phyloP scores from a whole-genome alignment of 2,329 filamentous ascomycete species.

The Trichoderma semiorbis region DNA sequence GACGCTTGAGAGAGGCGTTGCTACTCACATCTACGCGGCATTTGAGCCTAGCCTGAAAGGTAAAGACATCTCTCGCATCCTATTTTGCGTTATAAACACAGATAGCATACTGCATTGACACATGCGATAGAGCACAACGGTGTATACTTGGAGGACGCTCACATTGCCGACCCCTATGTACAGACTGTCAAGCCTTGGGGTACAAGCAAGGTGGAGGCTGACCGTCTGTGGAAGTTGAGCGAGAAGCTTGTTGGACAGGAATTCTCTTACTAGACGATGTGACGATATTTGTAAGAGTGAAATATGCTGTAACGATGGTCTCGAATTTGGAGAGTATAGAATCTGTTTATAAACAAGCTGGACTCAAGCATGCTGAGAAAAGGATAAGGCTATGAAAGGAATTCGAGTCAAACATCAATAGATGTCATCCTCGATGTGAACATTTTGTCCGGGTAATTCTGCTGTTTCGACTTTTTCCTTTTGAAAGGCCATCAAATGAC shows the following conservation, averaged over 20 bases:
- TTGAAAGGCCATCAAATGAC: no score
- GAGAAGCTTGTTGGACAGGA: conserved; percentile 8
- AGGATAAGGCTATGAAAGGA: accelerated
- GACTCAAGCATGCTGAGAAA: neutral
- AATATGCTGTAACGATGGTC: neutral
- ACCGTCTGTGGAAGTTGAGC: conserved; percentile 11
- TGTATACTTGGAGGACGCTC: neutral
- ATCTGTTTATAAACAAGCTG: neutral
- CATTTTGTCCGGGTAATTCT: no score
- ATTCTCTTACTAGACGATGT: neutral
- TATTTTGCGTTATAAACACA: neutral
- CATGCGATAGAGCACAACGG: neutral
- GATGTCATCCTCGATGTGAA: no score
- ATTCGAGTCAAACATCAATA: neutral
- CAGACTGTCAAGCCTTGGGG: conserved; percentile 11
- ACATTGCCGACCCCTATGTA: neutral
- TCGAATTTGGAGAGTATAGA: neutral
- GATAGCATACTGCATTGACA: neutral
- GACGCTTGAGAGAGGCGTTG: neutral
- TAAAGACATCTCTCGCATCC: neutral
- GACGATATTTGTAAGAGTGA: neutral
- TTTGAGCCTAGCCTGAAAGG: conserved; percentile 5
- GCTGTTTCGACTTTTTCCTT: no score
- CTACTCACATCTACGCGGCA: conserved; percentile 5
- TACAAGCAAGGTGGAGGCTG: neutral